A percentile compares a stretch with the other conserved stretches of the same genome.
phyloP scores from a whole-genome alignment of 139 green algal species.

The Micractinium conductrix region DNA sequence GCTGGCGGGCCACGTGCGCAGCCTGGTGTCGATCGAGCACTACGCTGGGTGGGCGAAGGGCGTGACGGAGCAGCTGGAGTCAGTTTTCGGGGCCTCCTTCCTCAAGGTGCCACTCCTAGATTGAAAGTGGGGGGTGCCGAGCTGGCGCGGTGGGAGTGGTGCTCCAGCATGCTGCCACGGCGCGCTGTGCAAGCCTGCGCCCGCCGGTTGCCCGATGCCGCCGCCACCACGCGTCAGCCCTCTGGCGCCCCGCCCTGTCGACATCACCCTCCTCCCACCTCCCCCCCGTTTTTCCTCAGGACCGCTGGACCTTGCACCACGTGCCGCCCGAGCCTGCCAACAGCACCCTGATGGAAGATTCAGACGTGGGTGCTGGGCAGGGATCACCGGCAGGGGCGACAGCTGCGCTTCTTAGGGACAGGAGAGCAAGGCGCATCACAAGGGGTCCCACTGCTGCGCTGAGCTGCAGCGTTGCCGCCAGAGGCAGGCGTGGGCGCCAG shows the following conservation, averaged over 20 bases:
- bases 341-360: neutral
- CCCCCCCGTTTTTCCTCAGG: neutral
- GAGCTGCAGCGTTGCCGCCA: no score
- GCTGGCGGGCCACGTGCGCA: neutral
- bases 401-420: no score
- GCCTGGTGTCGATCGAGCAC: neutral
- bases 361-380: neutral
- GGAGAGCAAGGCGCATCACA: no score
- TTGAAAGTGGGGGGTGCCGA: no score
- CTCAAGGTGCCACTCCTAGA: no score
- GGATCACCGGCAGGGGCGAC: no score
- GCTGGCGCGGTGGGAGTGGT: no score
- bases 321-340: neutral
- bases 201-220: neutral
- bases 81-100: neutral
- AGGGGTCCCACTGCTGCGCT: no score
- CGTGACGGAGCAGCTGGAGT: neutral
- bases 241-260: neutral
- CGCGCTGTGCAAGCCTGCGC: neutral
- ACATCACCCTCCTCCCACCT: neutral
- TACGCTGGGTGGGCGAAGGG: neutral
- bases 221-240: no score
- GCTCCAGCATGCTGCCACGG: no score
- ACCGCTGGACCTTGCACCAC: neutral
- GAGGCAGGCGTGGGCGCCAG: no score